Evolutionary conservation across 1,284 basidiomycete species (phyloP).

Genomic region (Porogramme epimiltina): DNA sequence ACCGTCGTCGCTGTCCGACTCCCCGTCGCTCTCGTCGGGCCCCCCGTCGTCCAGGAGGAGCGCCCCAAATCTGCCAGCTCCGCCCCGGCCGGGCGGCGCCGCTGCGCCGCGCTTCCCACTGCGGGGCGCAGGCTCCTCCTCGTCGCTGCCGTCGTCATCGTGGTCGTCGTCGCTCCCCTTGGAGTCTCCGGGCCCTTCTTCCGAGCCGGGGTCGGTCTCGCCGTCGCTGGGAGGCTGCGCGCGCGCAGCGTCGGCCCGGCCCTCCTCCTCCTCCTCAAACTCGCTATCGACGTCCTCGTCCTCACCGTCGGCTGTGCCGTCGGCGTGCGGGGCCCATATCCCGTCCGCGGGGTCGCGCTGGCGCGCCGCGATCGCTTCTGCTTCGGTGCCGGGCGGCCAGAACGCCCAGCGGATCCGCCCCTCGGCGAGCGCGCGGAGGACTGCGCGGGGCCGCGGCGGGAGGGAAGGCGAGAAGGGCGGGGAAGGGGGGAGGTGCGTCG

Average conservation of each 20-base stretch:
- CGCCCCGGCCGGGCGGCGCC: neutral
- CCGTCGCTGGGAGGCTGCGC: too few relatives aligned
- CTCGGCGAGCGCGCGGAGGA: constrained; percentile 80
- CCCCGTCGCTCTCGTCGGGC: constrained; percentile 6
- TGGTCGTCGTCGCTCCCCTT: constrained; percentile 23
- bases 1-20: neutral
- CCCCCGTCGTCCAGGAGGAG: constrained; percentile 23
- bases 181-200: too few relatives aligned
- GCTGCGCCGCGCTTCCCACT: neutral
- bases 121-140: constrained; percentile 33
- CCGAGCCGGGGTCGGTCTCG: neutral
- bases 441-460: too few relatives aligned
- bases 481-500: too few relatives aligned
- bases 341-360: constrained; percentile 39
- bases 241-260: too few relatives aligned
- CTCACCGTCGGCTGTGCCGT: neutral
- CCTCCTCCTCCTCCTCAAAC: too few relatives aligned
- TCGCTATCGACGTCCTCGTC: too few relatives aligned
- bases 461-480: too few relatives aligned
- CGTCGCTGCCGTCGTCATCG: constrained; percentile 32
- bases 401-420: constrained; percentile 84
- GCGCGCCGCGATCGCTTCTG: constrained; percentile 23
- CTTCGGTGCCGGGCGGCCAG: constrained; percentile 65
- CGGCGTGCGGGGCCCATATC: constrained; percentile 58
- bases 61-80: constrained; percentile 25